Conservation (phyloP, 306 rosid species). For the Arachis stenosperma region DNA sequence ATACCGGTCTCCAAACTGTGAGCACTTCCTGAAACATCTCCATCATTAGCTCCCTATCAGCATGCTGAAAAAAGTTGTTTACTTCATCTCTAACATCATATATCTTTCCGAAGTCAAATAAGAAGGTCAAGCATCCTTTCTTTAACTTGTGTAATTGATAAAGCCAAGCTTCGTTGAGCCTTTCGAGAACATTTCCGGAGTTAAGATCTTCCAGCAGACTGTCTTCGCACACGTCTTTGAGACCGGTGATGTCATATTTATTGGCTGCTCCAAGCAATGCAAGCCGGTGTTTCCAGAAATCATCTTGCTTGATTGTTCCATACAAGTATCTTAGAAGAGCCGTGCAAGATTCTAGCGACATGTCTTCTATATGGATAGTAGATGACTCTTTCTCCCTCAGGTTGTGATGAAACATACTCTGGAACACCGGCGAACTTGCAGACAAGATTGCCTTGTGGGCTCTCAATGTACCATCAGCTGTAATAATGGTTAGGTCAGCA, state of each 20-base stretch:
- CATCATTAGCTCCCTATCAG: conserved; percentile 75
- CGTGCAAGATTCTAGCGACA: conserved; percentile 69
- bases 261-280: conserved; percentile 80
- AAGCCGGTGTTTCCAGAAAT: conserved; percentile 80
- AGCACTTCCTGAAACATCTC: conserved; percentile 94
- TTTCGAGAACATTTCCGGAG: conserved; percentile 72
- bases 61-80: conserved; percentile 59
- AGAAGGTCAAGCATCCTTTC: conserved; percentile 79
- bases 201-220: conserved; percentile 86
- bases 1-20: conserved; percentile 62
- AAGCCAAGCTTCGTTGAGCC: conserved; percentile 79
- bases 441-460: conserved; percentile 90
- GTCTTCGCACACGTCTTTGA: conserved; percentile 83
- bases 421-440: conserved; percentile 85
- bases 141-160: conserved; percentile 75
- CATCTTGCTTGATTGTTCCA: conserved; percentile 77
- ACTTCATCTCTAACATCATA: conserved; percentile 72
- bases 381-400: conserved; percentile 84
- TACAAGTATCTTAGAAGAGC: conserved; percentile 73
- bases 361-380: conserved; percentile 72
- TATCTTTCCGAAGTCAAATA: conserved; percentile 84
- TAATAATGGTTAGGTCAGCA: conserved; percentile 73
- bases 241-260: conserved; percentile 65
- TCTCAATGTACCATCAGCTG: conserved; percentile 62
- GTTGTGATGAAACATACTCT: conserved; percentile 83